Evolutionary conservation across 2,329 filamentous ascomycete genomes (phyloP), one percentile per base, ranked within the genome.

Genomic region (Xylariales sp.): DNA sequence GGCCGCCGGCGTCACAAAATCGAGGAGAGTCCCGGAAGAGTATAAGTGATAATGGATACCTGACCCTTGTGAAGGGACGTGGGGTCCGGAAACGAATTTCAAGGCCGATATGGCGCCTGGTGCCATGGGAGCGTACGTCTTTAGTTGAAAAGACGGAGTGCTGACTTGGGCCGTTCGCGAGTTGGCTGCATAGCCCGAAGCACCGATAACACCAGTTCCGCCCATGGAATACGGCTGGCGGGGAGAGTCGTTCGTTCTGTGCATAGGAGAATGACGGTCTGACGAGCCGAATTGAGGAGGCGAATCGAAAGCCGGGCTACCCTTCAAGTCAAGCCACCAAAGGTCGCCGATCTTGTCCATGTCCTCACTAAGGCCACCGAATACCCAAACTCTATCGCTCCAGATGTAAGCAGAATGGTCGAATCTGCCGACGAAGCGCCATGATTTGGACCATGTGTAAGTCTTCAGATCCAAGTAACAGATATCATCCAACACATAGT

Each of bases 261-360:
- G 63, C 29, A 58, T 55, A 14, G 63, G 45, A 1, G 62, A 56
- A 21, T 70, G 64, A 31, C 74, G 72, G 47, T 79, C 74, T 16
- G 72, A 66, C 15, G 65, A 44, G 38, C 74, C 75, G 8, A 77
- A 64, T 21, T 67, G 78, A 40, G 85, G 82, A 20, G 78, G 70
- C 25, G 82, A 80, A 53, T 89, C 83, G 52, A 95, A 90, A 34
- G 89, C 87, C 2, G 90, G 89, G 45, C 80, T 89, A 24, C 88
- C 89, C 60, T 95, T 91, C 37, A 98, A 76, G 64, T 98, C 93
- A 31, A 98, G 72, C 90, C 93, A 98, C 86, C 89, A 96, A 31
- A 98, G 77, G 62, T 98, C 93, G 45, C 88, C 91, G 47, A 86
- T 88, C 55, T 95, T 91, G 67, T 97, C 90, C 88, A 97, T 95